These are phyloP conservation scores for Actinidia arguta DNA, from an alignment of 179 eudicot species.

Conservation along the genomic window DNA sequence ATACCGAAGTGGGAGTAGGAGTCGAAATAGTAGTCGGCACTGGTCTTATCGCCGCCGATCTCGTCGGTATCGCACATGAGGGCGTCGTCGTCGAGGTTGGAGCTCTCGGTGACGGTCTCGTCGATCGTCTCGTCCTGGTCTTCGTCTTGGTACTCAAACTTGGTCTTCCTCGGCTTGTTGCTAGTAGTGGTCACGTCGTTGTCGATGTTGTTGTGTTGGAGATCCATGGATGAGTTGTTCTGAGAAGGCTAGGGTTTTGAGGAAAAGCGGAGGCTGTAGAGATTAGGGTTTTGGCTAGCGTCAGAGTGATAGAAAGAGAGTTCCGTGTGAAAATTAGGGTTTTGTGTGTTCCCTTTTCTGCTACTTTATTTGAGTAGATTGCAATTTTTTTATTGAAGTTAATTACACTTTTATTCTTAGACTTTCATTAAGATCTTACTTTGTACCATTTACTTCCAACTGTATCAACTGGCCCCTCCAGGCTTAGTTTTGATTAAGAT, in stretches of 20 bases:
- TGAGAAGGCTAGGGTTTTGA: not conserved
- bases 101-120: constrained; percentile 48
- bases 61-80: constrained; percentile 57
- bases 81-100: constrained; percentile 51
- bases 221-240: not conserved
- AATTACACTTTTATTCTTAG: too few relatives aligned
- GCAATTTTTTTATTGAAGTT: too few relatives aligned
- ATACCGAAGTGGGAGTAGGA: constrained; percentile 99
- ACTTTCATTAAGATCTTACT: too few relatives aligned
- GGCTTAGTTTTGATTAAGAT: too few relatives aligned
- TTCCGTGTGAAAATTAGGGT: too few relatives aligned
- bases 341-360: too few relatives aligned
- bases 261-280: not conserved
- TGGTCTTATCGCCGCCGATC: constrained; percentile 69
- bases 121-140: constrained; percentile 31
- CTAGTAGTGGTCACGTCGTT: constrained; percentile 8
- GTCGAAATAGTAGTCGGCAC: constrained; percentile 98
- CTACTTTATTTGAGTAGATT: too few relatives aligned
- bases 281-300: not conserved
- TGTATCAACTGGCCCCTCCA: too few relatives aligned
- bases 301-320: not conserved
- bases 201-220: not conserved
- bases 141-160: constrained; percentile 42
- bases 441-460: too few relatives aligned
- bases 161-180: constrained; percentile 38